Conservation (phyloP, 176 grass and related monocot species). For the Lolium rigidum region DNA sequence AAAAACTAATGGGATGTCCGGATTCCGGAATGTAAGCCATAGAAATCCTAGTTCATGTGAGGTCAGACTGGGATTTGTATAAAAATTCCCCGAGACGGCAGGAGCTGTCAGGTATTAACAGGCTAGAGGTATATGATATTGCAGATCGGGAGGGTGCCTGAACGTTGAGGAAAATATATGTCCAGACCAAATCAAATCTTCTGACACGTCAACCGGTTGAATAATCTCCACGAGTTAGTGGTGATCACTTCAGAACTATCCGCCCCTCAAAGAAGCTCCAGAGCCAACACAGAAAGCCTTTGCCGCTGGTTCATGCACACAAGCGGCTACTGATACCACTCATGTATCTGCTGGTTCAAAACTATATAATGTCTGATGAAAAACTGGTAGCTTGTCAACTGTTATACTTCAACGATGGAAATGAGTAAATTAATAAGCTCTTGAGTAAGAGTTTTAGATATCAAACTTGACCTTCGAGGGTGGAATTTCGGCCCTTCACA, state of each 20-base stretch:
- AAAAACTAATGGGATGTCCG: neutral
- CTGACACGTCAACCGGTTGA: constrained; percentile 45
- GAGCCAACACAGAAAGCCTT: constrained; percentile 13
- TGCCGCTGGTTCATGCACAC: constrained; percentile 38
- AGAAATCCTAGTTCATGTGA: constrained; percentile 37
- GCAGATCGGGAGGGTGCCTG: constrained; percentile 36
- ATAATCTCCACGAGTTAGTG: constrained; percentile 31
- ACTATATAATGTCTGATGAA: no score
- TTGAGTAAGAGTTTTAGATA: no score
- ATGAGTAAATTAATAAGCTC: no score
- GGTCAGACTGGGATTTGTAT: no score
- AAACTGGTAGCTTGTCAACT: no score
- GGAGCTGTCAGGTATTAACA: neutral
- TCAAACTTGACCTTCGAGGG: no score
- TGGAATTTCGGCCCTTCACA: no score
- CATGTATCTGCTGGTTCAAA: neutral
- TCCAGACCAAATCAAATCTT: constrained; percentile 50
- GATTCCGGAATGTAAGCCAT: neutral
- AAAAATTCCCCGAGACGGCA: constrained; percentile 25
- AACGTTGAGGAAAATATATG: constrained; percentile 40
- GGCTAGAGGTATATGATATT: neutral
- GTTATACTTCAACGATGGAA: no score
- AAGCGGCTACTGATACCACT: neutral
- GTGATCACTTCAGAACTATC: constrained; percentile 33
- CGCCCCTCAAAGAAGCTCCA: constrained; percentile 40